phyloP scores from a whole-genome alignment of 2,329 filamentous ascomycete species.

The Nemania diffusa region DNA sequence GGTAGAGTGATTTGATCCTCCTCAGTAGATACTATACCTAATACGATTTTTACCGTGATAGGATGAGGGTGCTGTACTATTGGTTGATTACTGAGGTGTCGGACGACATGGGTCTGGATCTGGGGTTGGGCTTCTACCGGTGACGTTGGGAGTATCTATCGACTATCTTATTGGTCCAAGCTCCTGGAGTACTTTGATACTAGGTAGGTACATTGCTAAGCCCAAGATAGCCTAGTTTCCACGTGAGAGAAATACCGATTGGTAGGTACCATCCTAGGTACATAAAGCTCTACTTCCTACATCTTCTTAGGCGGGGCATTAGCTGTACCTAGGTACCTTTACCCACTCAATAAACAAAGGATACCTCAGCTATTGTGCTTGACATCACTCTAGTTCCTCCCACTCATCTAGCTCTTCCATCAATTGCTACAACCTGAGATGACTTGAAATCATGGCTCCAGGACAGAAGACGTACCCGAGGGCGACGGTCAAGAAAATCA shows the following conservation, averaged over 20 bases:
- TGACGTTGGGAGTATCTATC: conserved; percentile 2
- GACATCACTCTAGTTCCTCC: not conserved
- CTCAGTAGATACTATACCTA: not conserved
- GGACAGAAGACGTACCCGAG: conserved; percentile 84
- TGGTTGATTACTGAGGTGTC: not conserved
- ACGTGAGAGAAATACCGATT: conserved; percentile 30
- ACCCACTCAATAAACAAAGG: too few species aligned
- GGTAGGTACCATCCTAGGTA: not conserved
- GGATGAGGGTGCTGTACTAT: not conserved
- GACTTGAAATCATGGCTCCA: conserved; percentile 61
- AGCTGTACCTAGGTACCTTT: not conserved
- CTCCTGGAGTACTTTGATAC: conserved; percentile 12
- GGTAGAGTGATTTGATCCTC: not conserved
- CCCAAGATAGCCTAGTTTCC: not conserved
- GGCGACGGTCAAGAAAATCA: conserved; percentile 85
- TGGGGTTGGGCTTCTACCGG: not conserved
- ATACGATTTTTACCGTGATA: conserved; percentile 8
- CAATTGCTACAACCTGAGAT: not conserved
- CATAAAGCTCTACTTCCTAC: too few species aligned
- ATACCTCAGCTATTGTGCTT: not conserved
- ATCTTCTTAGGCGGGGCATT: conserved; percentile 26
- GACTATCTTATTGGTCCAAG: conserved; percentile 28
- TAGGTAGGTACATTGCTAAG: not conserved
- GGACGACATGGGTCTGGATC: conserved; percentile 16
- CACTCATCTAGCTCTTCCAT: not conserved